phyloP scores from a whole-genome alignment of 2,329 filamentous ascomycete genomes.

The Hymenoscyphus scutula region DNA sequence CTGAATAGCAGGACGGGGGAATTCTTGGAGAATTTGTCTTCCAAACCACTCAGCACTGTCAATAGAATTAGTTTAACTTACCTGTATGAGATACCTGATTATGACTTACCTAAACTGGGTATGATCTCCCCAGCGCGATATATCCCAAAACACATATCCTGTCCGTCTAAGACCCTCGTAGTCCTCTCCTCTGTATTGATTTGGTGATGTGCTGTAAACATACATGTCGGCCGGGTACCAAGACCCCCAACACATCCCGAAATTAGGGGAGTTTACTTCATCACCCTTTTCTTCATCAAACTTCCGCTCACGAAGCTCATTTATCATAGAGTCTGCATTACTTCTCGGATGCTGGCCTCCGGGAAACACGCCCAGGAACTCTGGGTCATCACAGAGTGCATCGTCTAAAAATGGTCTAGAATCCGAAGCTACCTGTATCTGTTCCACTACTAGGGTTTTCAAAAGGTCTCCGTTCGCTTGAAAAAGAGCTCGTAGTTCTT shows the following conservation, averaged over 20 bases:
- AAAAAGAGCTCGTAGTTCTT: constrained; percentile 10
- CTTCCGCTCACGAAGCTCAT: background rate
- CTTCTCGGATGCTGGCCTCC: background rate
- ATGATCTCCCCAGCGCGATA: background rate
- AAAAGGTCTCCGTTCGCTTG: constrained; percentile 1
- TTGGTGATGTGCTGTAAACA: background rate
- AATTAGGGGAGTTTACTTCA: background rate
- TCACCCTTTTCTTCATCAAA: background rate
- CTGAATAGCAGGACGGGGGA: background rate
- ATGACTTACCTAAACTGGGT: background rate
- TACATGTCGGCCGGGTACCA: background rate
- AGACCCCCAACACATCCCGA: background rate
- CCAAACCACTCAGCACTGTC: background rate
- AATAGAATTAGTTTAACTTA: background rate
- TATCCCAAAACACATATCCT: background rate
- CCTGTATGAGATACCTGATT: background rate
- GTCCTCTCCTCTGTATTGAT: background rate
- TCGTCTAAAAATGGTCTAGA: background rate
- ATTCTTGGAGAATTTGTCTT: background rate
- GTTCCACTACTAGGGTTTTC: background rate
- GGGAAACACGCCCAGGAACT: background rate
- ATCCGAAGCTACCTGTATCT: background rate
- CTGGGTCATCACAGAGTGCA: background rate
- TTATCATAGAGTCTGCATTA: background rate
- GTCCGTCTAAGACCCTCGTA: background rate